Evolutionary conservation across 148 eudicot species (phyloP).

Genomic region (Chenopodium quinoa): DNA sequence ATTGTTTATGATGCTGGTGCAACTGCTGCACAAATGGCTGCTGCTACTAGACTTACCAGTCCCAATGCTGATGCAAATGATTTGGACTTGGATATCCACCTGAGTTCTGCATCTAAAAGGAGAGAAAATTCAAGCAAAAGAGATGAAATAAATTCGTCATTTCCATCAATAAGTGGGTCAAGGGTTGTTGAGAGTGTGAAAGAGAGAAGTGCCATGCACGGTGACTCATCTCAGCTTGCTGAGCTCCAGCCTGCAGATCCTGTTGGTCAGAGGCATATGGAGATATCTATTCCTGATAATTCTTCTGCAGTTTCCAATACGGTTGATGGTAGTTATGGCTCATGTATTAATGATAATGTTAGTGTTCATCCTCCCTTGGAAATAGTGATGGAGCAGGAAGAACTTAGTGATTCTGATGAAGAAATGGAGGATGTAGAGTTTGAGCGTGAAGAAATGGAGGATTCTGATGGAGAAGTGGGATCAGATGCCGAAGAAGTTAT

Average conservation of each 20-base stretch:
- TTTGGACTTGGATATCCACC: slow-evolving; percentile 74
- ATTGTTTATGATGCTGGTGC: slow-evolving; percentile 29
- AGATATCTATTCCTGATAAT: slow-evolving; percentile 31
- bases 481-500: slow-evolving; percentile 44
- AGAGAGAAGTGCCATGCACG: slow-evolving; percentile 17
- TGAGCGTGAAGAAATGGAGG: slow-evolving; percentile 94
- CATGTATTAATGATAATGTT: slow-evolving; percentile 24
- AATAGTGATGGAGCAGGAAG: slow-evolving; percentile 98
- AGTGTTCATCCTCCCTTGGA: slow-evolving; percentile 51
- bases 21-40: slow-evolving; percentile 27
- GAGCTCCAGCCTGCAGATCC: slow-evolving; percentile 21
- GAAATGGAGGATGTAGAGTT: slow-evolving; percentile 88
- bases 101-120: slow-evolving; percentile 48
- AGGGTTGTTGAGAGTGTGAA: slow-evolving; percentile 22
- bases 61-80: slow-evolving; percentile 43
- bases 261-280: slow-evolving; percentile 17
- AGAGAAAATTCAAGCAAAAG: slow-evolving; percentile 37
- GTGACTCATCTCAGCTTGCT: slow-evolving; percentile 13
- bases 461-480: slow-evolving; percentile 78
- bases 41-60: slow-evolving; percentile 32
- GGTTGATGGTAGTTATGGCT: slow-evolving; percentile 25
- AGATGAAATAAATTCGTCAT: slow-evolving; percentile 9
- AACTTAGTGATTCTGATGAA: slow-evolving; percentile 95
- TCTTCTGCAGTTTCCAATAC: slow-evolving; percentile 23
- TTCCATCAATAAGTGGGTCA: slow-evolving; percentile 20